These are phyloP conservation scores for Colletotrichum plurivorum DNA, from an alignment of 2,329 filamentous ascomycete species.

Conservation along the genomic window DNA sequence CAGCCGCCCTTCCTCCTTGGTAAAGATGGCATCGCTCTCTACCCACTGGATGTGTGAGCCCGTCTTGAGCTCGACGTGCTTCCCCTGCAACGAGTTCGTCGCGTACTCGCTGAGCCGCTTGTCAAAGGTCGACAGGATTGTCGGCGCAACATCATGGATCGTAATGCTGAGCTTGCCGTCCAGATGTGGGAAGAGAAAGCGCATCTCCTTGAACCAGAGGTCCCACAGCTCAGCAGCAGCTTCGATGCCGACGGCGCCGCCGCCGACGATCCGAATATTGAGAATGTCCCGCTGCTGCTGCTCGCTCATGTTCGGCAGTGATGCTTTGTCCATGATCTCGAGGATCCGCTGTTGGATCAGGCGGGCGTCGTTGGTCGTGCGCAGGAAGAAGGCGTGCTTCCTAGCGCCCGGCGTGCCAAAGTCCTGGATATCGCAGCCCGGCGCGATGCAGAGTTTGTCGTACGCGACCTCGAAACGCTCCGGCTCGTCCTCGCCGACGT, in stretches of 20 bases:
- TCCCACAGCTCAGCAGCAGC: slow-evolving; percentile 98
- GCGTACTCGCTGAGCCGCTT: slow-evolving; percentile 99
- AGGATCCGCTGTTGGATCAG: slow-evolving; percentile 98
- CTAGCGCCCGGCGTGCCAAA: slow-evolving; percentile 97
- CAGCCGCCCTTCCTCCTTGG: slow-evolving; percentile 87
- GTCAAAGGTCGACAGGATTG: slow-evolving; percentile 97
- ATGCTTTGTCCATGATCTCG: slow-evolving; percentile 97
- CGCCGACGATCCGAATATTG: slow-evolving; percentile 97
- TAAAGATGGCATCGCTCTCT: slow-evolving; percentile 89
- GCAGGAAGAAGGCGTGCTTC: slow-evolving; percentile 96
- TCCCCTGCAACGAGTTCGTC: slow-evolving; percentile 23
- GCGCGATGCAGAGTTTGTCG: slow-evolving; percentile 97
- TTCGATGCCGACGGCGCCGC: slow-evolving; percentile 96
- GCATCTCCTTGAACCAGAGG: slow-evolving; percentile 98
- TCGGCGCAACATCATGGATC: slow-evolving; percentile 95
- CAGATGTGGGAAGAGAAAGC: slow-evolving; percentile 98
- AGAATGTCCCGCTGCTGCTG: slow-evolving; percentile 89
- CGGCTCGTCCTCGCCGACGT: slow-evolving; percentile 80
- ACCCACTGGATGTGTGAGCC: slow-evolving; percentile 20
- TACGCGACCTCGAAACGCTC: slow-evolving; percentile 89
- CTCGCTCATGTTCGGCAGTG: slow-evolving; percentile 96
- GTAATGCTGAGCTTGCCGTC: slow-evolving; percentile 96
- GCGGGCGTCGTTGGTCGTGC: slow-evolving; percentile 97
- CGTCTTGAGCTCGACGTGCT: slow-evolving; percentile 16
- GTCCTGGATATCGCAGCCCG: slow-evolving; percentile 97